A percentile compares a stretch with the other conserved stretches of the same genome.
Conservation (phyloP, 73 alveolate genomes). For the Paraurostyla sp. region DNA sequence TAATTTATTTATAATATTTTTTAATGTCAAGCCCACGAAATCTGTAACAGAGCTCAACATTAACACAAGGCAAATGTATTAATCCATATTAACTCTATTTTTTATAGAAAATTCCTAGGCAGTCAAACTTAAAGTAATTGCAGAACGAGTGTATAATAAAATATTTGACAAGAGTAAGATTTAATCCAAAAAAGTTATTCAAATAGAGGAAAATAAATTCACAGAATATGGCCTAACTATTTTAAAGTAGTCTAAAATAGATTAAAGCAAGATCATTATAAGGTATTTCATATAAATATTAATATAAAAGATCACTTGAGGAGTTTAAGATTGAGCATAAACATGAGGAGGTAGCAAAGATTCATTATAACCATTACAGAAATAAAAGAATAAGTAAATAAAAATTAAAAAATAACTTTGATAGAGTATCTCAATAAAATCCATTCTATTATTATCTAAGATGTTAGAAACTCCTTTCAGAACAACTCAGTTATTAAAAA, state of each 20-base stretch:
- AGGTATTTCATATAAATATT: background rate
- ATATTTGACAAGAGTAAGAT: conserved; percentile 34
- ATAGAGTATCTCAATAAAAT: background rate
- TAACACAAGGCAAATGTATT: background rate
- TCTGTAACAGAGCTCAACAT: no score
- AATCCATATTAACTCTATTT: background rate
- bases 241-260: background rate
- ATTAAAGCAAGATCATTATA: background rate
- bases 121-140: background rate
- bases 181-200: background rate
- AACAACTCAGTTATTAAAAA: background rate
- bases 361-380: conserved; percentile 27
- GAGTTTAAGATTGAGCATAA: background rate
- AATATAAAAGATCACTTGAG: background rate
- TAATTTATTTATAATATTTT: background rate
- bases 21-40: no score
- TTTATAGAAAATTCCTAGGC: background rate
- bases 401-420: background rate
- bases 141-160: conserved; percentile 19
- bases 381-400: conserved; percentile 23
- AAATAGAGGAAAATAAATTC: background rate
- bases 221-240: background rate
- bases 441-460: background rate
- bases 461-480: background rate
- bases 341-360: conserved; percentile 42